Evolutionary conservation across 2,329 filamentous ascomycete species (phyloP).

Genomic region (Thelonectria rubi): DNA sequence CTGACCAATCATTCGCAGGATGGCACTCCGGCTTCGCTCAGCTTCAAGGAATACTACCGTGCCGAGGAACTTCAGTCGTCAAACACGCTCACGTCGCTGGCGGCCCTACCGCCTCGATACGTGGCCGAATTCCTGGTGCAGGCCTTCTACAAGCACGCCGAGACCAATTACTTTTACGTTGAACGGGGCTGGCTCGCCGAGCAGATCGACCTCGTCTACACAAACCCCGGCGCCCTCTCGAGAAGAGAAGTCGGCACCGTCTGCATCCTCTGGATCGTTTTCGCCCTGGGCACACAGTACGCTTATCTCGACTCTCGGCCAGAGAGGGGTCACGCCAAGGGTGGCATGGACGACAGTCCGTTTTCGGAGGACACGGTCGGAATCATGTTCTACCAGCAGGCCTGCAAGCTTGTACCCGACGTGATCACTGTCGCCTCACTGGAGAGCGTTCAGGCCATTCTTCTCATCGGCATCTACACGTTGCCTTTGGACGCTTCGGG

Average conservation of each 20-base stretch:
- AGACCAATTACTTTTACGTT: slow-evolving; percentile 60
- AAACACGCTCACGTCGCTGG: slow-evolving; percentile 50
- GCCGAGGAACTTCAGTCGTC: slow-evolving; percentile 56
- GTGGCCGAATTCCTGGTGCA: slow-evolving; percentile 58
- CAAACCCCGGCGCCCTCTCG: slow-evolving; percentile 48
- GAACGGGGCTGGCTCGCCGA: slow-evolving; percentile 54
- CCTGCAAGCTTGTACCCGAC: slow-evolving; percentile 63
- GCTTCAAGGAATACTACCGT: slow-evolving; percentile 55
- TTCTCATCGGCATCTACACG: slow-evolving; percentile 64
- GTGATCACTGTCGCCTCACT: slow-evolving; percentile 65
- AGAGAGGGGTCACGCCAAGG: slow-evolving; percentile 35
- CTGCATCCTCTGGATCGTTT: slow-evolving; percentile 56
- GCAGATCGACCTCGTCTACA: slow-evolving; percentile 54
- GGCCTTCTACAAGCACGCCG: slow-evolving; percentile 58
- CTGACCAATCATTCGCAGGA: slow-evolving; percentile 32
- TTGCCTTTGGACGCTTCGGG: slow-evolving; percentile 65
- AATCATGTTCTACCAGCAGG: slow-evolving; percentile 65
- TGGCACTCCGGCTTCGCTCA: slow-evolving; percentile 39
- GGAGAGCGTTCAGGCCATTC: slow-evolving; percentile 65
- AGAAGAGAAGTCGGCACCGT: slow-evolving; percentile 54
- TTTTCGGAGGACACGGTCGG: slow-evolving; percentile 63
- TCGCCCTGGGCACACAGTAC: slow-evolving; percentile 62
- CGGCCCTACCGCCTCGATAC: slow-evolving; percentile 56
- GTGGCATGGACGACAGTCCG: slow-evolving; percentile 33
- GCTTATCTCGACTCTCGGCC: slow-evolving; percentile 55